These are phyloP conservation scores for Nothomitra cinnamomea DNA, from an alignment of 2,329 filamentous ascomycete species.

Conservation along the genomic window DNA sequence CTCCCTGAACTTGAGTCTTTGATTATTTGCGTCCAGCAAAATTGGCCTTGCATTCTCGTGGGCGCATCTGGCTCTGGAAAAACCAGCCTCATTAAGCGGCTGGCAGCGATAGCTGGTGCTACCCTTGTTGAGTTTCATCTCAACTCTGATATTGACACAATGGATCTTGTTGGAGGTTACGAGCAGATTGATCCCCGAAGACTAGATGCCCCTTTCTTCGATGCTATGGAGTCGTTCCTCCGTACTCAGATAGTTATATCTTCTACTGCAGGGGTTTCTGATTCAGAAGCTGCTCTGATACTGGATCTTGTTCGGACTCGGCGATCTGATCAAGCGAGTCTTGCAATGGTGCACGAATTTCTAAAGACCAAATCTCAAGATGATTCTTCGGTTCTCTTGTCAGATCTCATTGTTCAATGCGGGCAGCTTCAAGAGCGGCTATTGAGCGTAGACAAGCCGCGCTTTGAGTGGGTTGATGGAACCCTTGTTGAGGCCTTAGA, in stretches of 20 bases:
- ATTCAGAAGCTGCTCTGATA: neutral
- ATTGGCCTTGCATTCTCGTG: conserved; percentile 77
- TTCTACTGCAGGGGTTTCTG: neutral
- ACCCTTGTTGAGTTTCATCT: conserved; percentile 68
- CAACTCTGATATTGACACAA: conserved; percentile 90
- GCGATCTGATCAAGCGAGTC: neutral
- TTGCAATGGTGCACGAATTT: neutral
- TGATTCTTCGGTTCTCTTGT: conserved; percentile 20
- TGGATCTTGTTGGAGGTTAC: conserved; percentile 93
- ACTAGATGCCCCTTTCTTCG: conserved; percentile 44
- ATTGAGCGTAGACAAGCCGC: conserved; percentile 48
- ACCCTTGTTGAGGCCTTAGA: conserved; percentile 76
- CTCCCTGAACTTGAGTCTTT: conserved; percentile 68
- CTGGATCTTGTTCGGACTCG: neutral
- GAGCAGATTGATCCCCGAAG: conserved; percentile 80
- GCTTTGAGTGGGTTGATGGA: conserved; percentile 93
- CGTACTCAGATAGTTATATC: neutral
- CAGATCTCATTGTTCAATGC: conserved; percentile 30
- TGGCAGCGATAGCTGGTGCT: conserved; percentile 65
- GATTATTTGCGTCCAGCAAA: conserved; percentile 70
- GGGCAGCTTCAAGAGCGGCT: conserved; percentile 34
- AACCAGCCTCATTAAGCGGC: conserved; percentile 58
- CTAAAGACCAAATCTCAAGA: neutral
- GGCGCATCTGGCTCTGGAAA: conserved; percentile 79
- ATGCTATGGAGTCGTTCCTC: neutral